phyloP scores from a whole-genome alignment of 495 filamentous ascomycete species.

The Oidiodendron maius region DNA sequence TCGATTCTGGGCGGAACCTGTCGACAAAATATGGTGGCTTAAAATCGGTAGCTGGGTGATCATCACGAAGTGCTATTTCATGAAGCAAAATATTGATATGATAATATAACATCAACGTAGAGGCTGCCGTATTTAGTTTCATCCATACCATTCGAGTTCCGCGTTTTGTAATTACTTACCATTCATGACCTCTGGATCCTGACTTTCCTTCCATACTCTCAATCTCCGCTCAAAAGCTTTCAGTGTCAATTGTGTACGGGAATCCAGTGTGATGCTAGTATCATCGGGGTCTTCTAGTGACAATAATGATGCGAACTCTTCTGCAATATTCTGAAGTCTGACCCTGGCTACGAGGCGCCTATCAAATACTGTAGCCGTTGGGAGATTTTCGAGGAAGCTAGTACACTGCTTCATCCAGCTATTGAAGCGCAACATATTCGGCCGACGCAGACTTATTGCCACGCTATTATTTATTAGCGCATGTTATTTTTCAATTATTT shows the following conservation, averaged over 20 bases:
- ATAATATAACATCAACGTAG: slow-evolving; percentile 41
- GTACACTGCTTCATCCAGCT: slow-evolving; percentile 44
- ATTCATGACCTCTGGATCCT: slow-evolving; percentile 30
- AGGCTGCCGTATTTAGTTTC: slow-evolving; percentile 24
- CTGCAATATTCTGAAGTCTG: slow-evolving; percentile 38
- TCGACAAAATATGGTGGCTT: slow-evolving; percentile 23
- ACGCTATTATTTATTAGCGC: slow-evolving; percentile 27
- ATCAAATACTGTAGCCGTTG: slow-evolving; percentile 28
- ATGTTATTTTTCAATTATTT: background rate
- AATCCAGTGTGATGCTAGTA: slow-evolving; percentile 35
- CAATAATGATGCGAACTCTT: slow-evolving; percentile 41
- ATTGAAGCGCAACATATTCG: slow-evolving; percentile 44
- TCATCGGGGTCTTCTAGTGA: slow-evolving; percentile 44
- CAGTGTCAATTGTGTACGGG: slow-evolving; percentile 38
- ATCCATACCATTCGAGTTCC: slow-evolving; percentile 1
- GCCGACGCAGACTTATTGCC: slow-evolving; percentile 43
- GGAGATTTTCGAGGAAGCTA: slow-evolving; percentile 31
- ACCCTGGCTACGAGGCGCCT: slow-evolving; percentile 40
- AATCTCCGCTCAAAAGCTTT: slow-evolving; percentile 43
- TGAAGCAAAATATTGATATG: slow-evolving; percentile 41
- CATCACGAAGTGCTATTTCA: slow-evolving; percentile 44
- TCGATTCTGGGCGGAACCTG: slow-evolving; percentile 21
- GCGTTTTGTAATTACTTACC: slow-evolving; percentile 22
- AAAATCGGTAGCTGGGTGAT: slow-evolving; percentile 45
- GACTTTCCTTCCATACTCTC: slow-evolving; percentile 35